Evolutionary conservation across 2,329 filamentous ascomycete genomes (phyloP).

Genomic region (Penicillium brevicompactum): DNA sequence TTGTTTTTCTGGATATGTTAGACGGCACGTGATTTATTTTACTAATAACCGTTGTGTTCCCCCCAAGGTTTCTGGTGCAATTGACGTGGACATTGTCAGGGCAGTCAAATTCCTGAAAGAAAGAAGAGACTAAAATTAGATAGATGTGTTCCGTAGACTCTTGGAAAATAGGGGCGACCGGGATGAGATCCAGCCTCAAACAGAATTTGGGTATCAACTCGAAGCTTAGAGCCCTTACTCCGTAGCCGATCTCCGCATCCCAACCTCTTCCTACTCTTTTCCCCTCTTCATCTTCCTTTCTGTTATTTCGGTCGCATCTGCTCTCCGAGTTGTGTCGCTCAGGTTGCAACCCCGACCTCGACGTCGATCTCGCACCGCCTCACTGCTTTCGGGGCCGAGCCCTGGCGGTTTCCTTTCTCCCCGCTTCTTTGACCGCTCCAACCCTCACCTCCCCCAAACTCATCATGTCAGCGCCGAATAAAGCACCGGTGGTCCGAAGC

Average conservation of each 20-base stretch:
- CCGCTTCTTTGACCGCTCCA: conserved; percentile 19
- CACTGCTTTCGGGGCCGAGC: conserved; percentile 8
- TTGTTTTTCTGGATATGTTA: background rate
- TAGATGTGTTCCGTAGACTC: too few relatives aligned
- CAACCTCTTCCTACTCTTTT: conserved; percentile 12
- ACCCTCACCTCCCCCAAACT: conserved; percentile 9
- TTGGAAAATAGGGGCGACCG: background rate
- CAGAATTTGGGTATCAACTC: conserved; percentile 15
- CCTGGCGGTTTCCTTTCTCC: conserved; percentile 14
- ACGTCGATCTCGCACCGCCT: background rate
- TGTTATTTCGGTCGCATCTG: background rate
- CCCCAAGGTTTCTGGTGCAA: background rate
- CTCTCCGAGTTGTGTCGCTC: too few relatives aligned
- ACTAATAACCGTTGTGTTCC: background rate
- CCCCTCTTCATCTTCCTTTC: background rate
- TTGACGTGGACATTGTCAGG: conserved; percentile 4
- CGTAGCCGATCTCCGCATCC: conserved; percentile 9
- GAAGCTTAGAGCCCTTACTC: conserved; percentile 6
- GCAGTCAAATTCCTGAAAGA: background rate
- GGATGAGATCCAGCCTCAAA: conserved; percentile 9
- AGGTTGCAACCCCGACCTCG: too few relatives aligned
- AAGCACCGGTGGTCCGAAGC: conserved; percentile 52
- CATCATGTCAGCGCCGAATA: conserved; percentile 48
- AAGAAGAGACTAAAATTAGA: background rate
- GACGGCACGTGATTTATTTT: background rate